These are phyloP conservation scores for Aulographum hederae DNA, from an alignment of 2,329 filamentous ascomycete genomes.

Conservation along the genomic window DNA sequence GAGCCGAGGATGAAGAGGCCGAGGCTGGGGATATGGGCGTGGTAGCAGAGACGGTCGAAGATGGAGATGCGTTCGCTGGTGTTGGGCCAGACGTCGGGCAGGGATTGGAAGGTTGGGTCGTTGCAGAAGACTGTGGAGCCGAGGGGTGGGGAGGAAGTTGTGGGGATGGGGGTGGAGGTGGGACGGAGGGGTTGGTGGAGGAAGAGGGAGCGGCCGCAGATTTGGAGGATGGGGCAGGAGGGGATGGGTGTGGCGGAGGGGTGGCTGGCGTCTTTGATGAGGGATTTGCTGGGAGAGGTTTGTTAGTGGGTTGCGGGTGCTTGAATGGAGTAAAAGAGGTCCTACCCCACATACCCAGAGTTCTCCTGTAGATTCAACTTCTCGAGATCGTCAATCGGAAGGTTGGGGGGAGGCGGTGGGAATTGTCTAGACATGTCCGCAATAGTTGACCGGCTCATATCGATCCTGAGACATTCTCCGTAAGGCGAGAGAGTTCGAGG, in stretches of 20 bases:
- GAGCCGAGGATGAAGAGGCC: constrained; percentile 50
- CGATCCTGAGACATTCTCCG: background rate
- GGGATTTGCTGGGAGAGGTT: background rate
- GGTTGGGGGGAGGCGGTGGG: background rate
- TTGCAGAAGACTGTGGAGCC: background rate
- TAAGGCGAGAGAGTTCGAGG: background rate
- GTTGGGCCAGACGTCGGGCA: constrained; percentile 9
- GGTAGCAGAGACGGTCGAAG: constrained; percentile 40
- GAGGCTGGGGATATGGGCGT: constrained; percentile 47
- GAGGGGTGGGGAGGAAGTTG: constrained; percentile 9
- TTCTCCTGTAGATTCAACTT: background rate
- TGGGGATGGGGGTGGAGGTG: constrained; percentile 13
- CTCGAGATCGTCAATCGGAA: background rate
- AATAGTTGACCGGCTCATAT: background rate
- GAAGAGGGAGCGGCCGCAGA: constrained; percentile 9
- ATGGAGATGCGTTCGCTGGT: constrained; percentile 11
- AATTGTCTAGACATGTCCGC: background rate
- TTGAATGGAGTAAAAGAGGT: background rate
- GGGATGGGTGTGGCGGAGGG: background rate
- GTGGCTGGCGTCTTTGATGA: background rate
- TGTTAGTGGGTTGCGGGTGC: background rate
- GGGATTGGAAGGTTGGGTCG: background rate
- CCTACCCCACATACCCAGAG: background rate
- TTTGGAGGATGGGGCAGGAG: constrained; percentile 9
- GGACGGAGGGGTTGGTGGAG: constrained; percentile 2